Conservation (phyloP, 2,329 filamentous ascomycete species). For the Thermothelomyces thermophilus region DNA sequence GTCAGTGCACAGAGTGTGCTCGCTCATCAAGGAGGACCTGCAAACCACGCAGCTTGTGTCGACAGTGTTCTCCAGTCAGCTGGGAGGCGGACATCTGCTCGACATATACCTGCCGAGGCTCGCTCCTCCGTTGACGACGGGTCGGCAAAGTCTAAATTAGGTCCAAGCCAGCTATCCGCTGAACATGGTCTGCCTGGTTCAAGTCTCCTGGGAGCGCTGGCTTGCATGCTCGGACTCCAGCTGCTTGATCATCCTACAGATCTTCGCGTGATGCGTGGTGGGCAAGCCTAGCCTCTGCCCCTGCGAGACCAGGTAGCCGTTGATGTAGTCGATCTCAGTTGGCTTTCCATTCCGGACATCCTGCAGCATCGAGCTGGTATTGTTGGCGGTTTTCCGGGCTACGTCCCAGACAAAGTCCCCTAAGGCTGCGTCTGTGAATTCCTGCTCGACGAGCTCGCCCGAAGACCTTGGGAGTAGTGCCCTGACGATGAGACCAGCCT, state of each 20-base stretch:
- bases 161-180: too few relatives aligned
- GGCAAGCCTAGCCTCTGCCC: slow-evolving; percentile 3
- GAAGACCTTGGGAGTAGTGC: neutral
- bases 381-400: slow-evolving; percentile 25
- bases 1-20: slow-evolving; percentile 21
- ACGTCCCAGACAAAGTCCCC: slow-evolving; percentile 14
- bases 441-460: neutral
- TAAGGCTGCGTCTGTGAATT: neutral
- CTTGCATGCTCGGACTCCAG: neutral
- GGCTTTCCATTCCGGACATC: slow-evolving; percentile 22
- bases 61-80: slow-evolving; percentile 22
- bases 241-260: neutral
- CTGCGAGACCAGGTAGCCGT: slow-evolving; percentile 13
- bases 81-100: slow-evolving; percentile 21
- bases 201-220: neutral
- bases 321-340: slow-evolving; percentile 21
- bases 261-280: neutral
- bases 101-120: slow-evolving; percentile 20
- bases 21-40: slow-evolving; percentile 20
- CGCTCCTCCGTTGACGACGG: neutral
- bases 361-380: slow-evolving; percentile 33
- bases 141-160: neutral
- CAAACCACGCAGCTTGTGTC: slow-evolving; percentile 7
- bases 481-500: slow-evolving; percentile 13
- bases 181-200: too few relatives aligned